Conservation (phyloP, 352 stramenopile species). For the Albugo laibachii region DNA sequence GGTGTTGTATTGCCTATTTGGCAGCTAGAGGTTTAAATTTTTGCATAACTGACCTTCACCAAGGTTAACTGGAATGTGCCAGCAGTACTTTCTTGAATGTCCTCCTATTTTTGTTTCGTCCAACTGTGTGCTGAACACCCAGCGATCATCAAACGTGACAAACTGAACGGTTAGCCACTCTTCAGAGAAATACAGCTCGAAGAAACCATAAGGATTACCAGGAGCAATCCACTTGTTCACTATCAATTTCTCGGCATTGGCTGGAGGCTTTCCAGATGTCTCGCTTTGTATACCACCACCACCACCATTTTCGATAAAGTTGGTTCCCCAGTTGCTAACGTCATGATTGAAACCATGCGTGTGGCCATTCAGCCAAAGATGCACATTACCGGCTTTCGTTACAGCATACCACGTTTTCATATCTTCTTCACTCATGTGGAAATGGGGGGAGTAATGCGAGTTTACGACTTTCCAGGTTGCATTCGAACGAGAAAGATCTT, state of each 20-base stretch:
- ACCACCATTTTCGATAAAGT: conserved; percentile 79
- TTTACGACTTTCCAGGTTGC: conserved; percentile 79
- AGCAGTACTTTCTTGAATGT: conserved; percentile 69
- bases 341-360: conserved; percentile 80
- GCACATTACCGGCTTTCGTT: conserved; percentile 51
- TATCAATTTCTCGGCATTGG: conserved; percentile 56
- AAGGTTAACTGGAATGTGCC: conserved; percentile 57
- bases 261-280: conserved; percentile 50
- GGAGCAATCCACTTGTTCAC: conserved; percentile 60
- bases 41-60: conserved; percentile 41
- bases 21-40: no score
- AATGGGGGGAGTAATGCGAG: conserved; percentile 79
- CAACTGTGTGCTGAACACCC: conserved; percentile 60
- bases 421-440: conserved; percentile 77
- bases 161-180: conserved; percentile 75
- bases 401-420: conserved; percentile 79
- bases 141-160: conserved; percentile 60
- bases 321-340: conserved; percentile 60
- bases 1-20: no score
- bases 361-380: conserved; percentile 71
- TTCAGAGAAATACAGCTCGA: conserved; percentile 67
- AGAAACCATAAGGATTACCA: conserved; percentile 71
- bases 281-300: conserved; percentile 71
- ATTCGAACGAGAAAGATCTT: conserved; percentile 42
- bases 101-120: conserved; percentile 56